These are phyloP conservation scores for Ceriops decandra DNA, from an alignment of 345 rosid genomes.

Conservation along the genomic window DNA sequence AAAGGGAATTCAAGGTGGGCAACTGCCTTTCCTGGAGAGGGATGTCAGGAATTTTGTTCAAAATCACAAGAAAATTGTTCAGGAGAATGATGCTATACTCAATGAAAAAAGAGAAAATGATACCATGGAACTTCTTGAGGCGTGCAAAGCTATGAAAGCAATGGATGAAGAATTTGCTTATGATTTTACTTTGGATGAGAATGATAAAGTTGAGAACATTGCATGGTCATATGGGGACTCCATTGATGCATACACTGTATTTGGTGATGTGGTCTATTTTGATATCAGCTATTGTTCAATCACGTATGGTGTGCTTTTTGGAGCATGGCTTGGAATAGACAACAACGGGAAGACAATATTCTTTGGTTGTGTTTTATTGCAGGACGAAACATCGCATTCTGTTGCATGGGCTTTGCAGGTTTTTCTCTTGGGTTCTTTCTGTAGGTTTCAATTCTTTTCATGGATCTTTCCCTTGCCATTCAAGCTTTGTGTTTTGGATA, in stretches of 20 bases:
- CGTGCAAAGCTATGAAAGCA: constrained; percentile 63
- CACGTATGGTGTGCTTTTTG: constrained; percentile 77
- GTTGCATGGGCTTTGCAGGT: constrained; percentile 96
- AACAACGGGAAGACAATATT: constrained; percentile 60
- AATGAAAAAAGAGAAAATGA: constrained; percentile 71
- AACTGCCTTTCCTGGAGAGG: constrained; percentile 82
- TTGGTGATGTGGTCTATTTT: constrained; percentile 75
- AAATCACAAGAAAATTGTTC: constrained; percentile 74
- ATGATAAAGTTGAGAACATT: constrained; percentile 68
- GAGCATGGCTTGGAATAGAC: constrained; percentile 76
- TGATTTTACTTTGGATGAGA: constrained; percentile 63
- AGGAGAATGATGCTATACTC: constrained; percentile 77
- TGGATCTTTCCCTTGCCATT: constrained; percentile 35
- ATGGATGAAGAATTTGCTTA: constrained; percentile 61
- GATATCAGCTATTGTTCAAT: constrained; percentile 77
- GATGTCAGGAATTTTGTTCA: constrained; percentile 91
- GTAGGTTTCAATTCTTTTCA: constrained; percentile 35
- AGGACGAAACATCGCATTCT: constrained; percentile 67
- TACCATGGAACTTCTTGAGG: constrained; percentile 64
- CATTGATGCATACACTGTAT: constrained; percentile 46
- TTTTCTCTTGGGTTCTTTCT: constrained; percentile 1
- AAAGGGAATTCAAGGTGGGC: constrained; percentile 80
- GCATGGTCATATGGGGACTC: constrained; percentile 89
- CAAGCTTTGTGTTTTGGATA: background rate
- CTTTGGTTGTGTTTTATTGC: constrained; percentile 77